phyloP scores from a whole-genome alignment of 257 asterid genomes.

The Solanum okadae region DNA sequence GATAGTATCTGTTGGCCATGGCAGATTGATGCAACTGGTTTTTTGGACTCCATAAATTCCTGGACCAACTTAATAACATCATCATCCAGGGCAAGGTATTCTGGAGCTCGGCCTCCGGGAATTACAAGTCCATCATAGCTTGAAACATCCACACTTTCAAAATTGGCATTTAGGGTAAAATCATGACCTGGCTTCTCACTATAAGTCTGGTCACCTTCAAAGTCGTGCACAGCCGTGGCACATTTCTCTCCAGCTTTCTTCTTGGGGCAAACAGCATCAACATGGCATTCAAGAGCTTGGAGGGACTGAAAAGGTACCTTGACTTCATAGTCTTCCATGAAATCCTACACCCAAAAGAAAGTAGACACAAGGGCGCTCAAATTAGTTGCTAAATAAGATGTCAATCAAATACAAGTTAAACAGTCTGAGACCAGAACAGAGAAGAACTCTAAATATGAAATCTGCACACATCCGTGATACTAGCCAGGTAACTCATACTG shows the following conservation, averaged over 20 bases:
- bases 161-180: constrained; percentile 59
- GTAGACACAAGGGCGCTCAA: background rate
- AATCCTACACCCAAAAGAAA: constrained; percentile 42
- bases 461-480: background rate
- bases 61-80: constrained; percentile 56
- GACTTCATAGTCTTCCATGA: constrained; percentile 97
- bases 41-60: constrained; percentile 65
- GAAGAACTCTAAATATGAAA: background rate
- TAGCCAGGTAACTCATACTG: background rate
- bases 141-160: constrained; percentile 48
- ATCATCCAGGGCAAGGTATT: constrained; percentile 74
- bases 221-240: constrained; percentile 88
- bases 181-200: constrained; percentile 97
- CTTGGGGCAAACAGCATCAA: constrained; percentile 84
- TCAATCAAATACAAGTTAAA: background rate
- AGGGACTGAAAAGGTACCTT: constrained; percentile 87
- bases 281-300: constrained; percentile 83
- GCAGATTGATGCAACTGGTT: constrained; percentile 94
- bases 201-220: constrained; percentile 97
- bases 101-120: constrained; percentile 98
- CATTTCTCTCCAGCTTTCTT: constrained; percentile 64
- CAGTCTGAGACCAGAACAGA: background rate
- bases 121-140: constrained; percentile 86
- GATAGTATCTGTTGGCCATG: constrained; percentile 95
- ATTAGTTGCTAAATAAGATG: background rate